phyloP scores from a whole-genome alignment of 1,139 yeast species.

The Suhomyces anneliseae region DNA sequence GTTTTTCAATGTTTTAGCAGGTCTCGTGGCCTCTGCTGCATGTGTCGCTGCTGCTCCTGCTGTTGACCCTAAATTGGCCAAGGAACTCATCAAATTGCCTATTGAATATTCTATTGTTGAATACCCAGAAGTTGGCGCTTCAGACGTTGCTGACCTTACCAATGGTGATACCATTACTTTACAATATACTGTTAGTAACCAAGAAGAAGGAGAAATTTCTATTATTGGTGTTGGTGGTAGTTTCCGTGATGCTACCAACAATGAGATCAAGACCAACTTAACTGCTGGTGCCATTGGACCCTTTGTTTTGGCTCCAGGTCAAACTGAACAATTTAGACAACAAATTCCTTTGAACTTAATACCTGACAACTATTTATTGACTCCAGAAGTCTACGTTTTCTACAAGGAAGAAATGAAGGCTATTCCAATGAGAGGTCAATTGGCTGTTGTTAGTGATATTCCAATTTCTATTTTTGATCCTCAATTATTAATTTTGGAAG shows the following conservation, averaged over 20 bases:
- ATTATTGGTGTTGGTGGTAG: constrained; percentile 78
- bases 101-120: constrained; percentile 46
- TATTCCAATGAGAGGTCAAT: constrained; percentile 58
- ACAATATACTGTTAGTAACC: constrained; percentile 54
- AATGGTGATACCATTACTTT: constrained; percentile 60
- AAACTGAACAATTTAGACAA: constrained; percentile 51
- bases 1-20: constrained; percentile 19
- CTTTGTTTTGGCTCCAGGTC: constrained; percentile 50
- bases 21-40: constrained; percentile 16
- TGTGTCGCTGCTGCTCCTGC: constrained; percentile 18
- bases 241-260: constrained; percentile 56
- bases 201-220: constrained; percentile 47
- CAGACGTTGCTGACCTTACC: constrained; percentile 42
- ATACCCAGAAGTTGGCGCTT: constrained; percentile 34
- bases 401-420: constrained; percentile 54
- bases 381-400: constrained; percentile 60
- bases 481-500: constrained; percentile 62
- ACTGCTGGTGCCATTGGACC: constrained; percentile 71
- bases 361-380: constrained; percentile 59
- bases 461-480: constrained; percentile 73
- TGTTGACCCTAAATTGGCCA: constrained; percentile 18
- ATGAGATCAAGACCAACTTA: constrained; percentile 56
- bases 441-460: constrained; percentile 61
- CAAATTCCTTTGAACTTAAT: constrained; percentile 54
- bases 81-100: constrained; percentile 30